Conservation (phyloP, 169 alveolate species). For the Hepatocystis sp. region DNA sequence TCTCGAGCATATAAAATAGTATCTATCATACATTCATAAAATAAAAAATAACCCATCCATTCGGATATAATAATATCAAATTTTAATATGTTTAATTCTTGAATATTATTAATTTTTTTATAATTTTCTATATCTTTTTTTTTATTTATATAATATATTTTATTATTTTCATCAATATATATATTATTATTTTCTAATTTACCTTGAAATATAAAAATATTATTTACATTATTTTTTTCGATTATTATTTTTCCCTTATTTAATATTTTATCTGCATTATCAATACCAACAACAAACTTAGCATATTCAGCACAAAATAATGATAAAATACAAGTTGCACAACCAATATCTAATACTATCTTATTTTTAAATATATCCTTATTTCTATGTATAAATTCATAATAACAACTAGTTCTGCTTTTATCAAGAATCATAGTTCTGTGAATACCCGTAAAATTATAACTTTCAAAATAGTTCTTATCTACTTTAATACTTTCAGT, state of each 20-base stretch:
- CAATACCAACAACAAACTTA: constrained; percentile 91
- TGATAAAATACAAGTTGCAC: constrained; percentile 97
- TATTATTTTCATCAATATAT: constrained; percentile 76
- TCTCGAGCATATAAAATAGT: constrained; percentile 96
- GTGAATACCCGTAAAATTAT: constrained; percentile 91
- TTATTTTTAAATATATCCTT: constrained; percentile 88
- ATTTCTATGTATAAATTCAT: constrained; percentile 88
- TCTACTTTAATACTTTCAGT: constrained; percentile 35
- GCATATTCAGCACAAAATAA: constrained; percentile 93
- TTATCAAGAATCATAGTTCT: constrained; percentile 95
- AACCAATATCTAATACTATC: constrained; percentile 96
- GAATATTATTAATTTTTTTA: constrained; percentile 94
- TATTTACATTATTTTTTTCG: constrained; percentile 95
- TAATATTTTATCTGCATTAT: constrained; percentile 93
- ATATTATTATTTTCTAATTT: constrained; percentile 90
- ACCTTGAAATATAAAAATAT: constrained; percentile 91
- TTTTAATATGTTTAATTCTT: constrained; percentile 92
- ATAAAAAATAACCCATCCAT: constrained; percentile 98
- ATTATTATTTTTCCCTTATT: constrained; percentile 89
- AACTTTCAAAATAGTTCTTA: constrained; percentile 90
- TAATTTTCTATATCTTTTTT: constrained; percentile 76
- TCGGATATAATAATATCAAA: constrained; percentile 98
- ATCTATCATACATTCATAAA: constrained; percentile 97
- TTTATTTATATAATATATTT: constrained; percentile 86
- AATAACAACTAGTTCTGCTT: constrained; percentile 92